These are phyloP conservation scores for Zanthoxylum bungeanum DNA, from an alignment of 345 rosid species.

Conservation along the genomic window DNA sequence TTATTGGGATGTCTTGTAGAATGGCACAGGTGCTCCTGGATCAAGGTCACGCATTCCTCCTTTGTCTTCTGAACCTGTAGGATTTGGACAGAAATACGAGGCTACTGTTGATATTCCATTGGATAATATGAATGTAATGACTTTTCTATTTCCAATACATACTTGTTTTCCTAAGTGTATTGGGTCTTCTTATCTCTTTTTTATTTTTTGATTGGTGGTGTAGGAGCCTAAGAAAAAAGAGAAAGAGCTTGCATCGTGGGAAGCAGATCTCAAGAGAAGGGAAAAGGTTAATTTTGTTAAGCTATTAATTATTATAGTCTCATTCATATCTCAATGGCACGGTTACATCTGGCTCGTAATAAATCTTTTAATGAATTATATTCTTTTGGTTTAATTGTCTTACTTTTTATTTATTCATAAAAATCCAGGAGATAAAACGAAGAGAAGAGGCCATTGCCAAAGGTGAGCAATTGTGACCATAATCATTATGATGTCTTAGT, in stretches of 20 bases:
- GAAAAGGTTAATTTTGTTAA: constrained; percentile 47
- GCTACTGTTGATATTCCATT: constrained; percentile 93
- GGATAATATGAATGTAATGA: constrained; percentile 69
- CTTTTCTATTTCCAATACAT: neutral
- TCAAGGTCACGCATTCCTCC: constrained; percentile 52
- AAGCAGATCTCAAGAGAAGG: constrained; percentile 87
- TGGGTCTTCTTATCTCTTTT: constrained; percentile 9
- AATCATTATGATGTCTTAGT: neutral
- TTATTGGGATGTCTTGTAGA: constrained; percentile 36
- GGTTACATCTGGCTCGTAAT: neutral
- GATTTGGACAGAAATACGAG: constrained; percentile 63
- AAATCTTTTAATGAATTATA: neutral
- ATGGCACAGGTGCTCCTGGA: constrained; percentile 52
- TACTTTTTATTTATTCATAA: constrained; percentile 19
- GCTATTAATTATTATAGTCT: neutral
- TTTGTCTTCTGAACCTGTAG: constrained; percentile 52
- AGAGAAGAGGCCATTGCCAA: constrained; percentile 71
- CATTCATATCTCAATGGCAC: neutral
- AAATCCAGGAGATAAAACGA: constrained; percentile 62
- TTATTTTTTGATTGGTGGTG: constrained; percentile 20
- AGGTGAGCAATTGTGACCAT: constrained; percentile 31
- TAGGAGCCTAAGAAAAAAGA: constrained; percentile 70
- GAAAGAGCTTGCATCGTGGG: constrained; percentile 84
- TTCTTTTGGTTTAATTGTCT: neutral
- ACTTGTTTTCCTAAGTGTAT: neutral